Evolutionary conservation across 2,329 filamentous ascomycete genomes (phyloP).

Genomic region (Verticillium nonalfalfae): DNA sequence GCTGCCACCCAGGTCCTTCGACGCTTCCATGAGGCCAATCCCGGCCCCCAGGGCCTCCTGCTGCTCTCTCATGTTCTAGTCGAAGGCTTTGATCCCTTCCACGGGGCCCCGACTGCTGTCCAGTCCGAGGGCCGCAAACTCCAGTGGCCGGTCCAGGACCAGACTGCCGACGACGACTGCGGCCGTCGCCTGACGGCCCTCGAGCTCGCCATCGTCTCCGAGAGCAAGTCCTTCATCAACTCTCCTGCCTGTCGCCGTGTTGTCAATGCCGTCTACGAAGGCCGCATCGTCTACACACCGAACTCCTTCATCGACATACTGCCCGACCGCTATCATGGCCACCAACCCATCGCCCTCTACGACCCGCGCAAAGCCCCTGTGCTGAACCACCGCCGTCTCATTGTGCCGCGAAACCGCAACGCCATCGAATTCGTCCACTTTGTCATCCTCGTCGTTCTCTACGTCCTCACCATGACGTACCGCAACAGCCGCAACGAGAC

Average conservation of each 20-base stretch:
- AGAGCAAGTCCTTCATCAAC: constrained; percentile 72
- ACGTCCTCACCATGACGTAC: constrained; percentile 65
- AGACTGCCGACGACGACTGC: constrained; percentile 38
- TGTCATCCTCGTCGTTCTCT: constrained; percentile 59
- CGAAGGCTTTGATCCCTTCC: constrained; percentile 78
- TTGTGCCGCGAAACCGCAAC: constrained; percentile 73
- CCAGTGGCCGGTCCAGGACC: constrained; percentile 15
- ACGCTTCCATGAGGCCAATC: constrained; percentile 71
- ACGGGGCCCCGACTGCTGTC: constrained; percentile 68
- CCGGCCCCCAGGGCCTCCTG: constrained; percentile 62
- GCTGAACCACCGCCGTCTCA: constrained; percentile 78
- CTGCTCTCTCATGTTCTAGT: constrained; percentile 74
- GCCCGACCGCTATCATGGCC: constrained; percentile 73
- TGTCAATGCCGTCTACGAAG: constrained; percentile 76
- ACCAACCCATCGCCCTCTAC: constrained; percentile 74
- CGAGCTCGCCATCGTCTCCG: constrained; percentile 76
- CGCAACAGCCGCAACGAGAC: constrained; percentile 49
- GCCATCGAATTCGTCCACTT: constrained; percentile 72
- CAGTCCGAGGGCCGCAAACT: constrained; percentile 42
- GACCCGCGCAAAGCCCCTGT: constrained; percentile 69
- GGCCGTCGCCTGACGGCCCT: constrained; percentile 65
- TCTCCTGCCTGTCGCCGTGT: constrained; percentile 64
- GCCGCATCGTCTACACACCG: constrained; percentile 75
- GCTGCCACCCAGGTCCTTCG: constrained; percentile 72
- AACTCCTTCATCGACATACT: constrained; percentile 78